phyloP scores from a whole-genome alignment of 1,284 basidiomycete genomes.

The Leccinum pallidistipes region DNA sequence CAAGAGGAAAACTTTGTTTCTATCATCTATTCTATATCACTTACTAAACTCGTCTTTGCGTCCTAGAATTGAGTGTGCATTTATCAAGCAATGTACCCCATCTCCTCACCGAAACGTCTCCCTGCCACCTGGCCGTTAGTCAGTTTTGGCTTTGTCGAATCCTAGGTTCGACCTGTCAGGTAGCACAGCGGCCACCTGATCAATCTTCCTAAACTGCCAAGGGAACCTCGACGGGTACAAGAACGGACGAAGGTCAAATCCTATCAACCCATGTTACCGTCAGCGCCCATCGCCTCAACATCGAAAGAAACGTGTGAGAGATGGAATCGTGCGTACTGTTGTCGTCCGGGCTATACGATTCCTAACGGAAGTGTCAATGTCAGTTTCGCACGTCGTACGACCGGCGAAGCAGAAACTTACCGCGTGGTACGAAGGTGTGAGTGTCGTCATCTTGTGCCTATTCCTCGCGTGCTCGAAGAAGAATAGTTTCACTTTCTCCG shows the following conservation, averaged over 20 bases:
- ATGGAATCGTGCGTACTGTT: conserved; percentile 64
- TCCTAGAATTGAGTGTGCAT: conserved; percentile 16
- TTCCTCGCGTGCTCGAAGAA: conserved; percentile 98
- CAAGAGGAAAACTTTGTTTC: background rate
- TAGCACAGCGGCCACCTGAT: conserved; percentile 72
- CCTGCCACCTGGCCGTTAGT: conserved; percentile 38
- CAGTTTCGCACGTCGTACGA: background rate
- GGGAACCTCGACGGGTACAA: conserved; percentile 93
- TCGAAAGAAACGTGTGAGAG: background rate
- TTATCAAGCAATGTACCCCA: conserved; percentile 5
- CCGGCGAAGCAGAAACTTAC: conserved; percentile 43
- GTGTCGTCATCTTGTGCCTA: conserved; percentile 98
- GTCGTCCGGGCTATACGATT: conserved; percentile 95
- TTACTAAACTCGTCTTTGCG: conserved; percentile 1
- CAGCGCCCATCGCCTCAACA: conserved; percentile 3
- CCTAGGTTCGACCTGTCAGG: conserved; percentile 64
- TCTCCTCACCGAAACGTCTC: background rate
- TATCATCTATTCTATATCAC: background rate
- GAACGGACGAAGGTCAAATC: conserved; percentile 96
- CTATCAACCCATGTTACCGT: conserved; percentile 39
- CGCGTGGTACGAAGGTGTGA: conserved; percentile 97
- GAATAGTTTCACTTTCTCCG: conserved; percentile 96
- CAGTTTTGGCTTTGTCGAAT: conserved; percentile 41
- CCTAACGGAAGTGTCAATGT: conserved; percentile 45
- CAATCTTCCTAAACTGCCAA: conserved; percentile 96